These are phyloP conservation scores for Apiotrichum domesticum DNA, from an alignment of 1,284 basidiomycete species.

Conservation along the genomic window DNA sequence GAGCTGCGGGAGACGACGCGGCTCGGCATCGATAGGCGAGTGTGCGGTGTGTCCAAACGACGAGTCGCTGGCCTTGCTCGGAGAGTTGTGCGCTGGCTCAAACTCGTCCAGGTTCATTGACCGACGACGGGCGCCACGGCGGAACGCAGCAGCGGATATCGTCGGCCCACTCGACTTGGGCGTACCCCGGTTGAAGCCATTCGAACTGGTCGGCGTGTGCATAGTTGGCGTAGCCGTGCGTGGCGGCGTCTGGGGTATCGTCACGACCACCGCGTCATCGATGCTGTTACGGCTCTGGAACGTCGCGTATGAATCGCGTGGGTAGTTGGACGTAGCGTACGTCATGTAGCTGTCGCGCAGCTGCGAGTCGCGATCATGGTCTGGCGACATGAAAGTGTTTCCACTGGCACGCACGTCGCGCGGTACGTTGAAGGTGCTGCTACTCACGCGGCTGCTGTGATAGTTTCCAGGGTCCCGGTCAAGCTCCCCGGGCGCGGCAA, in stretches of 20 bases:
- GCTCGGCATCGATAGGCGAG: too few relatives aligned
- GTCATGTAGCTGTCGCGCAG: neutral
- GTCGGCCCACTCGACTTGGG: neutral
- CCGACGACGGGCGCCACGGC: neutral
- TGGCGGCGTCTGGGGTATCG: conserved; percentile 4
- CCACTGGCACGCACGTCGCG: neutral
- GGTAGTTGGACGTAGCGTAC: neutral
- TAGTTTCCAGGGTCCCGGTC: neutral
- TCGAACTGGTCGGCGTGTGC: neutral
- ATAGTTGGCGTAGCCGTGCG: neutral
- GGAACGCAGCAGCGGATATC: conserved; percentile 9
- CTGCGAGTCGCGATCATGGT: neutral
- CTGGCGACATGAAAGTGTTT: neutral
- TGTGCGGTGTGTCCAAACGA: too few relatives aligned
- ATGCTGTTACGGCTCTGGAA: neutral
- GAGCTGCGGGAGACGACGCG: too few relatives aligned
- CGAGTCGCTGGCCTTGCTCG: too few relatives aligned
- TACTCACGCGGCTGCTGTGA: neutral
- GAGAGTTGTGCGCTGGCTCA: too few relatives aligned
- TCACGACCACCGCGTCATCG: conserved; percentile 2
- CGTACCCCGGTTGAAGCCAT: neutral
- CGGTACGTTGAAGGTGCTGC: neutral
- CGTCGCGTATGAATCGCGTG: neutral
- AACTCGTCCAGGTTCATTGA: too few relatives aligned
- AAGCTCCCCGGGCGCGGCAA: neutral